Evolutionary conservation across 768 basidiomycete genomes (phyloP).

Genomic region (Leccinum uliginosum): DNA sequence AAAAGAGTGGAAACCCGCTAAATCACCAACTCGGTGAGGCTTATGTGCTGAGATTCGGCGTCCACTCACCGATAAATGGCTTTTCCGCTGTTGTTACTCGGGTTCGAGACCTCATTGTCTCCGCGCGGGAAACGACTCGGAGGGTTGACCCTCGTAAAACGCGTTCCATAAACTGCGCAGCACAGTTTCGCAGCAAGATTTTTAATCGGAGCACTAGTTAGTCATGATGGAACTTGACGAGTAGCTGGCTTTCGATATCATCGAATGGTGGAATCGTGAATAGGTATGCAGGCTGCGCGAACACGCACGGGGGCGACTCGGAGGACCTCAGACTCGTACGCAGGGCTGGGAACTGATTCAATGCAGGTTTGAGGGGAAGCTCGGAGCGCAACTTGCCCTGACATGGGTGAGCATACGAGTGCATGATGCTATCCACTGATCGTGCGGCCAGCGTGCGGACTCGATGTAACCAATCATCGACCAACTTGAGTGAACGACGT

Average conservation of each 20-base stretch:
- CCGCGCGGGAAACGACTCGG: background rate
- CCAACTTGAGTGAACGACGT: background rate
- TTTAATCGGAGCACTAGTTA: background rate
- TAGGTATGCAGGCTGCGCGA: background rate
- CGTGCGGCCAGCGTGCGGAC: background rate
- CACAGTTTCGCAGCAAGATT: background rate
- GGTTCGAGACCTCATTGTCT: background rate
- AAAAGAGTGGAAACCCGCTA: background rate
- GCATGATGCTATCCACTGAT: background rate
- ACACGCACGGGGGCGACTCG: background rate
- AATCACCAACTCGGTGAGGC: background rate
- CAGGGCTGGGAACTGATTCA: background rate
- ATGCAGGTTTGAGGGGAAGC: background rate
- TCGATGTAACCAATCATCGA: background rate
- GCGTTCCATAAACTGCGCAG: background rate
- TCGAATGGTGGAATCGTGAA: background rate
- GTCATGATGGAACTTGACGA: background rate
- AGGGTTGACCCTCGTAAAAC: background rate
- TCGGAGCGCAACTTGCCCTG: background rate
- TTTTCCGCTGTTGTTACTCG: background rate
- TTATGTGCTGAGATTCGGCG: background rate
- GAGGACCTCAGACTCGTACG: background rate
- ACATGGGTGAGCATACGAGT: background rate
- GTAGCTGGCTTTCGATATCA: background rate
- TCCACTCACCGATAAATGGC: too few relatives aligned